Evolutionary conservation across 768 basidiomycete genomes (phyloP).

Genomic region (Termitomyces sp.): DNA sequence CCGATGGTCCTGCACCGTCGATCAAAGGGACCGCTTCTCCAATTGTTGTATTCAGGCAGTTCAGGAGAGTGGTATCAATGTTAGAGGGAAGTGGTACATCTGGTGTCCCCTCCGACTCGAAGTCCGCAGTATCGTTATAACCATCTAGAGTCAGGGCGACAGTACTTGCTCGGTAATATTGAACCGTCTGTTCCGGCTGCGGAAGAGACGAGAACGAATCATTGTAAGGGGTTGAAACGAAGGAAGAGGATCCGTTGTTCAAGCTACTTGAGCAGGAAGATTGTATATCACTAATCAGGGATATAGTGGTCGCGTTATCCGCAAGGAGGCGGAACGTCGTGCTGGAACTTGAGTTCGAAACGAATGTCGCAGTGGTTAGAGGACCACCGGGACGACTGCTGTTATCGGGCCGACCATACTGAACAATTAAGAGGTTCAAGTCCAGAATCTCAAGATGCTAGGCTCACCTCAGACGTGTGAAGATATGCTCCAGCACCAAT

Average conservation of each 20-base stretch:
- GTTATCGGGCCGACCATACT: constrained; percentile 44
- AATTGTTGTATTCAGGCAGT: constrained; percentile 61
- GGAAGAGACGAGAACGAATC: constrained; percentile 24
- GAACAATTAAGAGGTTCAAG: background rate
- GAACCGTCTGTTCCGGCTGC: constrained; percentile 50
- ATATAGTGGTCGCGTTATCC: constrained; percentile 38
- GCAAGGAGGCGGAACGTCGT: constrained; percentile 38
- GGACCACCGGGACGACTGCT: constrained; percentile 42
- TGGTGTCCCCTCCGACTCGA: constrained; percentile 33
- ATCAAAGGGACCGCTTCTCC: constrained; percentile 53
- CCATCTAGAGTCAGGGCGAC: constrained; percentile 57
- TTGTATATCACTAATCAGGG: constrained; percentile 30
- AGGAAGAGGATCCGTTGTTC: constrained; percentile 16
- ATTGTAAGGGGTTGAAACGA: constrained; percentile 22
- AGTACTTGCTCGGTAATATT: constrained; percentile 66
- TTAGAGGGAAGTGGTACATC: constrained; percentile 46
- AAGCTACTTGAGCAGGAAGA: constrained; percentile 30
- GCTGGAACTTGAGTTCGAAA: constrained; percentile 24
- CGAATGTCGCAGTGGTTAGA: constrained; percentile 30
- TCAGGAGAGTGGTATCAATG: constrained; percentile 43
- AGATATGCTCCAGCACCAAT: constrained; percentile 16
- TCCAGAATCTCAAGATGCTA: background rate
- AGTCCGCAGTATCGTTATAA: constrained; percentile 57
- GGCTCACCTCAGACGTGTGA: constrained; percentile 32
- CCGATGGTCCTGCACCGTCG: constrained; percentile 22